Evolutionary conservation across 2,329 filamentous ascomycete genomes (phyloP), one percentile per base, ranked within the genome.

Genomic region (Hypomyces perniciosus): DNA sequence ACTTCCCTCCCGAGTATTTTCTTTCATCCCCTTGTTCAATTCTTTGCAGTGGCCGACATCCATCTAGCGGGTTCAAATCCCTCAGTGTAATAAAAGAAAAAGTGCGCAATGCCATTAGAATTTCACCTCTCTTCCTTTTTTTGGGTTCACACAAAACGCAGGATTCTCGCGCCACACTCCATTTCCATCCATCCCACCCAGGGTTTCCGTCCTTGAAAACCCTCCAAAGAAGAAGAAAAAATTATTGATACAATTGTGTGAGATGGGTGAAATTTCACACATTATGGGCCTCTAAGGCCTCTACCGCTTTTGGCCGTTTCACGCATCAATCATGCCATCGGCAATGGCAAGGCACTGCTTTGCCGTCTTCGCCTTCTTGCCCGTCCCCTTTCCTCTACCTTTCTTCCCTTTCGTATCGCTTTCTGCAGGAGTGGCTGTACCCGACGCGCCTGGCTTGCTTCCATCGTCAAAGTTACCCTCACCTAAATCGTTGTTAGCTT

Each of bases 381-480:
- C 65, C 9, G 58, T 57, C 31, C 62, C 57, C 64, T 85, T 86
- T 4, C 77, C 76, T 8, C 79, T 83, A 42, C 80, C 80, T 51
- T 75, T 81, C 52, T 77, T 79, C 51, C 72, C 65, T 59, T 73
- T 76, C 27, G 51, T 39, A 33, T 78, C 65, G 12, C 79, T 77
- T 38, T 83, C 81, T 8, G 86, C 79, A 1, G 90, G 91, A 1
- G 93, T 96, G 4, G 88, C 90, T 1, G 90, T 84, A 34, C 91
- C 93, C 3, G 88, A 95, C 27, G 68, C 67, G 45, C 62, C 64
- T 4, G 61, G 83, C 47, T 95, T 93, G 59, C 85, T 86, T 61
- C 77, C 79, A 66, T 95, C 90, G 61, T 97, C 92, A 70, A 99
- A 99, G 67, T 96, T 84, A 54, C 93, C 93, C 77, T 99, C 93